Evolutionary conservation across 352 stramenopile species (phyloP).

Genomic region (Pythium dissotocum): DNA sequence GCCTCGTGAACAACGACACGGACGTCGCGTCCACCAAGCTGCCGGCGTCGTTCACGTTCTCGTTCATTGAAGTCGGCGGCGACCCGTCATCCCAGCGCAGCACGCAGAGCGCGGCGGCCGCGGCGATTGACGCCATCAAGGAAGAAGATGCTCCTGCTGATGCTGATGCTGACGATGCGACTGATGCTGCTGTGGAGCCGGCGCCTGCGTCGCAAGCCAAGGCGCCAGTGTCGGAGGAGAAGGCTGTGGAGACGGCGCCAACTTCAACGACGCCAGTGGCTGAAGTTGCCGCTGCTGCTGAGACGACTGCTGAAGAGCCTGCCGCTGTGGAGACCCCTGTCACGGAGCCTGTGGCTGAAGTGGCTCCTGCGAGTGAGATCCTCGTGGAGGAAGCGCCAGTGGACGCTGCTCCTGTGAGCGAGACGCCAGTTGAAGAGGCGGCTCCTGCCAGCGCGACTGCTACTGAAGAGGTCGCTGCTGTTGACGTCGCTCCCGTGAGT

Average conservation of each 20-base stretch:
- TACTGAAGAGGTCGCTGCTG: not conserved
- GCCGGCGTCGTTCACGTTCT: conserved; percentile 62
- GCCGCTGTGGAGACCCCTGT: conserved; percentile 12
- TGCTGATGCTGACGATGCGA: conserved; percentile 5
- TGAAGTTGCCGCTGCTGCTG: not conserved
- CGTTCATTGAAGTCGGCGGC: conserved; percentile 64
- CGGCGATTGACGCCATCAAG: conserved; percentile 21
- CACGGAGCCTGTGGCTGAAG: conserved; percentile 6
- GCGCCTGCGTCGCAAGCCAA: not conserved
- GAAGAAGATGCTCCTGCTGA: conserved; percentile 19
- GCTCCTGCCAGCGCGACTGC: not conserved
- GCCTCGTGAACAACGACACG: conserved; percentile 7
- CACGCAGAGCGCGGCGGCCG: conserved; percentile 10
- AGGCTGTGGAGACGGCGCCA: not conserved
- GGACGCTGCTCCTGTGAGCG: not conserved
- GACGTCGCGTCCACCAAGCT: conserved; percentile 24
- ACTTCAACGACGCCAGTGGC: not conserved
- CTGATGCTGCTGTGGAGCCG: not conserved
- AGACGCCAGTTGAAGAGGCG: not conserved
- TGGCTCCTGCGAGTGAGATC: not conserved
- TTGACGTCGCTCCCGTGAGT: not conserved
- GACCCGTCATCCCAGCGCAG: conserved; percentile 14
- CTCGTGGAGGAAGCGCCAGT: not conserved
- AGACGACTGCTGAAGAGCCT: not conserved
- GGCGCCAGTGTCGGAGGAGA: not conserved